Conservation (phyloP, 495 filamentous ascomycete genomes). For the Lineolata rhizophorae region DNA sequence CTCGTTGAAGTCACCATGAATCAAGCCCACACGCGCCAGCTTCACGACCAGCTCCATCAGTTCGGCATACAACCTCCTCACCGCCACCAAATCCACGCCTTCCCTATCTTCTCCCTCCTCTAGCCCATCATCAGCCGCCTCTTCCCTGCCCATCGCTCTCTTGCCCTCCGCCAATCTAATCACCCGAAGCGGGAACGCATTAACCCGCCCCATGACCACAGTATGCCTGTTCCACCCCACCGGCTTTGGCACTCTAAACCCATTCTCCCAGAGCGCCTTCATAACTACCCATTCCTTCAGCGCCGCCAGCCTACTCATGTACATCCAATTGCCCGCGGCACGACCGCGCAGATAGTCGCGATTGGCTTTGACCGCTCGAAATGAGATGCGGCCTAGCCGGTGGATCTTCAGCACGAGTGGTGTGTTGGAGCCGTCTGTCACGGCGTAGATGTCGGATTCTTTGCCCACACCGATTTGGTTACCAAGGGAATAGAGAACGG, state of each 20-base stretch:
- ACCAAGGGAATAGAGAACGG: constrained; percentile 70
- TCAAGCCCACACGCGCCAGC: constrained; percentile 71
- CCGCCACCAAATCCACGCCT: constrained; percentile 45
- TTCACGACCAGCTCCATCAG: constrained; percentile 70
- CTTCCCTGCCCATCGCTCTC: too few species aligned
- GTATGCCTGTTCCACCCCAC: constrained; percentile 78
- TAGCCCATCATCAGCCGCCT: too few species aligned
- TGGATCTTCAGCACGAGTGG: constrained; percentile 81
- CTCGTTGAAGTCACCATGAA: constrained; percentile 98
- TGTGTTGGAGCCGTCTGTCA: constrained; percentile 34
- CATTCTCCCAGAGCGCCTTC: constrained; percentile 58
- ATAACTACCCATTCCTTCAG: constrained; percentile 88
- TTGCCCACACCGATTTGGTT: constrained; percentile 94
- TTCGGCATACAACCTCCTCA: constrained; percentile 63
- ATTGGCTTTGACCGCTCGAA: constrained; percentile 86
- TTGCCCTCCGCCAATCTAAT: too few species aligned
- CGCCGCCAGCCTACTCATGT: constrained; percentile 80
- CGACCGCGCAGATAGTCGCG: constrained; percentile 83
- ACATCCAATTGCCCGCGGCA: constrained; percentile 75
- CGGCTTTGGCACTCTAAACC: constrained; percentile 74
- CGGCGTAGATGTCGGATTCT: constrained; percentile 88
- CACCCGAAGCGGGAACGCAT: constrained; percentile 75
- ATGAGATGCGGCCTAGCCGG: constrained; percentile 85
- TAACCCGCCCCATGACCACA: constrained; percentile 79
- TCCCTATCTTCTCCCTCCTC: too few species aligned